phyloP scores from a whole-genome alignment of 1,139 yeast genomes.

The Hyphopichia fennica region DNA sequence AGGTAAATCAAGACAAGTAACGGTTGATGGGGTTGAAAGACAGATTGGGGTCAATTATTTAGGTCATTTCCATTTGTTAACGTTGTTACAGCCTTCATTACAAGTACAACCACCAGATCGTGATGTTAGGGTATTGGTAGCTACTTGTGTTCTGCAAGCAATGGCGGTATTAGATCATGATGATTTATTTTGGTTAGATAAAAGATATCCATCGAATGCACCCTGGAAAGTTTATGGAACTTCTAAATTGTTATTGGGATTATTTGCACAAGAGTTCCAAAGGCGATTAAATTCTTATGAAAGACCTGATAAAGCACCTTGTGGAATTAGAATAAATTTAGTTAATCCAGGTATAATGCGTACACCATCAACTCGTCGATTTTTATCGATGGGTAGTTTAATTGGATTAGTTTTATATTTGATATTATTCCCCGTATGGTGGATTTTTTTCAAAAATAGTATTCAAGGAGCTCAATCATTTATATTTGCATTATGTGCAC shows the following conservation, averaged over 20 bases:
- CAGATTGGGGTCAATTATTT: conserved; percentile 84
- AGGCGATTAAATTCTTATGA: conserved; percentile 54
- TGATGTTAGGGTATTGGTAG: conserved; percentile 77
- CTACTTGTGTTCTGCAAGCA: conserved; percentile 76
- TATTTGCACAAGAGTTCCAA: conserved; percentile 78
- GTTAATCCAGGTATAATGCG: conserved; percentile 94
- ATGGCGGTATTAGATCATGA: conserved; percentile 62
- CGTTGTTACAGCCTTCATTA: conserved; percentile 75
- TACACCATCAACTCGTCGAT: conserved; percentile 80
- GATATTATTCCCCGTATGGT: conserved; percentile 76
- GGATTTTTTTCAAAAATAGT: conserved; percentile 74
- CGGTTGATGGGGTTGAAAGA: conserved; percentile 79
- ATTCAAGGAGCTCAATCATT: conserved; percentile 79
- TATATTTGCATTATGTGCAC: conserved; percentile 69
- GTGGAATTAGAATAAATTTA: conserved; percentile 67
- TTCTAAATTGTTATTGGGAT: conserved; percentile 71
- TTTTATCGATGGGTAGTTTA: conserved; percentile 73
- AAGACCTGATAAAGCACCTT: conserved; percentile 66
- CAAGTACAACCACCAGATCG: conserved; percentile 91
- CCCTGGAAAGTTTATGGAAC: conserved; percentile 84
- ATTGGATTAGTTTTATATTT: conserved; percentile 69
- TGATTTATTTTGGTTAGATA: conserved; percentile 67
- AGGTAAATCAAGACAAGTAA: conserved; percentile 57
- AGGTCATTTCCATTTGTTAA: conserved; percentile 77
- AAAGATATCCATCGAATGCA: conserved; percentile 56